These are phyloP conservation scores for Nicotiana obtusifolia DNA, from an alignment of 257 asterid genomes.

Conservation along the genomic window DNA sequence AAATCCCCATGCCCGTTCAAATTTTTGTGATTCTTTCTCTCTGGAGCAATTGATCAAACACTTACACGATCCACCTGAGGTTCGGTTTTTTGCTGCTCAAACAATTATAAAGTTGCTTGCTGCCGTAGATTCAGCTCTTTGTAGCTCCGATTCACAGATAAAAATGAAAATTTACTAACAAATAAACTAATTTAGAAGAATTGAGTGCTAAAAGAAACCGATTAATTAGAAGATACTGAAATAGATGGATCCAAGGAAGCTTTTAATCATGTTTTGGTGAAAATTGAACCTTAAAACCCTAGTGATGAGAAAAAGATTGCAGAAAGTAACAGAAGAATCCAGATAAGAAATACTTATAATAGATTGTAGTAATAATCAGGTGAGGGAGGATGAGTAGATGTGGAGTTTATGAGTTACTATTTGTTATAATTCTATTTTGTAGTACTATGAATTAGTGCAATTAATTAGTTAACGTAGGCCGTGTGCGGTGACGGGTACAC, in stretches of 20 bases:
- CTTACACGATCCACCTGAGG: not conserved
- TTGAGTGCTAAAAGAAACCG: not conserved
- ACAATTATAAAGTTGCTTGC: not conserved
- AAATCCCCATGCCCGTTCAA: constrained; percentile 67
- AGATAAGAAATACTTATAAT: not conserved
- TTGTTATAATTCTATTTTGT: not conserved
- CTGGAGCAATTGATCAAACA: not conserved
- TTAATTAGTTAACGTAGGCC: not conserved
- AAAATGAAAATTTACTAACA: not conserved
- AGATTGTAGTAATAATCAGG: not conserved
- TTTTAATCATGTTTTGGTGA: too few relatives aligned
- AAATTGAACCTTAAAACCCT: not conserved
- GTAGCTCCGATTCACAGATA: not conserved
- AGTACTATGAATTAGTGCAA: not conserved
- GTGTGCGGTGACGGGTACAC: not conserved
- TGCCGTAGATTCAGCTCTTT: not conserved
- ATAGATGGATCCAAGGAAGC: not conserved
- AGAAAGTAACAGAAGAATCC: not conserved
- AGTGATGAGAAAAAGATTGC: not conserved
- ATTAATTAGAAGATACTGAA: not conserved
- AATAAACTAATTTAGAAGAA: not conserved
- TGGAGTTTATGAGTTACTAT: not conserved
- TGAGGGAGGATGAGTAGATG: constrained; percentile 6
- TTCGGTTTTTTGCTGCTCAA: not conserved
- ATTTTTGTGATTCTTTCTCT: not conserved